These are phyloP conservation scores for Dillenia suffruticosa DNA, from an alignment of 164 flowering plant genomes.

Conservation along the genomic window DNA sequence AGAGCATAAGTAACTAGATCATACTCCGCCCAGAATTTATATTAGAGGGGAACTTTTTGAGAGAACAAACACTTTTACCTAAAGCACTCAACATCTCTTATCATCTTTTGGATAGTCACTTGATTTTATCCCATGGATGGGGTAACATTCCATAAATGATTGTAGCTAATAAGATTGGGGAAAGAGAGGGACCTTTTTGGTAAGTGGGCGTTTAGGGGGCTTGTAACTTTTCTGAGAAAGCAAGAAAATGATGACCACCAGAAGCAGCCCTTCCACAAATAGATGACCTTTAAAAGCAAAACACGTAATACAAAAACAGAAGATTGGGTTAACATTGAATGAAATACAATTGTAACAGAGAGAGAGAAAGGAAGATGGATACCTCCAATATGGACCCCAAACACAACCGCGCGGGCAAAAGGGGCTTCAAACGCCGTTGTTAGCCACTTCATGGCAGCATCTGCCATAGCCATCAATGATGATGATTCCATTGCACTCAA, in stretches of 20 bases:
- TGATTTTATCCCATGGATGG: not conserved
- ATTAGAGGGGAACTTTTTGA: too few relatives aligned
- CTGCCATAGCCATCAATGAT: conserved; percentile 19
- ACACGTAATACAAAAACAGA: conserved; percentile 8
- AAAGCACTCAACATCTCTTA: too few relatives aligned
- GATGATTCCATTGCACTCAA: too few relatives aligned
- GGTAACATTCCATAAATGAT: not conserved
- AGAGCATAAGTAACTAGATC: too few relatives aligned
- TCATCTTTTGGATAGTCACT: too few relatives aligned
- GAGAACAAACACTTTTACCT: too few relatives aligned
- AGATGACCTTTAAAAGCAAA: conserved; percentile 61
- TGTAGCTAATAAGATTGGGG: not conserved
- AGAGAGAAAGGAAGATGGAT: conserved; percentile 2
- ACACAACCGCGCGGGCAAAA: conserved; percentile 75
- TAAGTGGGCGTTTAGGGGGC: conserved; percentile 87
- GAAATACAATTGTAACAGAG: not conserved
- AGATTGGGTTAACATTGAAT: not conserved
- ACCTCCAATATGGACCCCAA: conserved; percentile 88
- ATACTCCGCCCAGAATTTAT: too few relatives aligned
- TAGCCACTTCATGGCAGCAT: conserved; percentile 42
- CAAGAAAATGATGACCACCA: conserved; percentile 66
- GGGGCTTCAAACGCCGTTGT: conserved; percentile 54
- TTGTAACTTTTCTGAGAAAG: conserved; percentile 91
- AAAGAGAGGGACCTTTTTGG: conserved; percentile 47
- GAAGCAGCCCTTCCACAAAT: conserved; percentile 75